Evolutionary conservation across 2,329 filamentous ascomycete genomes (phyloP), one percentile per base, ranked within the genome.

Genomic region (Teratosphaeria viscida): DNA sequence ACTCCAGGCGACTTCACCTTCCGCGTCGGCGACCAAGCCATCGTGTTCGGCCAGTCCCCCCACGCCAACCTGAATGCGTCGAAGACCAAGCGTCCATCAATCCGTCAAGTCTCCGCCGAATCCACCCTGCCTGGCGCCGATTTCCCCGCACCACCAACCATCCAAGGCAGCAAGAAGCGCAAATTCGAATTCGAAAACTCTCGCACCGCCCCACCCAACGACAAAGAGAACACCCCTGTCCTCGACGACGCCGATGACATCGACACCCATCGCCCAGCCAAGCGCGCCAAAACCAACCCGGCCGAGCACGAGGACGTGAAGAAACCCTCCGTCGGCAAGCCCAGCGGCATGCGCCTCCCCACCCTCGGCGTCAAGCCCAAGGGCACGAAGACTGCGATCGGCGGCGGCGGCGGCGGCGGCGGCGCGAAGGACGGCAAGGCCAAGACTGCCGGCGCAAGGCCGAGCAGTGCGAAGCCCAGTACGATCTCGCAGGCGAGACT

Each of bases 1-100:
- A 72, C 69, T 1, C 71, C 76, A 6, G 71, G 72, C 27, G 71
- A 76, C 59, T 81, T 81, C 67, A 80, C 77, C 5, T 79, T 81
- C 72, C 71, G 77, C 61, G 75, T 77, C 29, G 74, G 73, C 61
- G 61, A 61, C 37, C 73, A 74, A 57, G 68, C 71, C 23, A 76
- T 80, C 62, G 71, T 72, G 27, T 81, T 81, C 60, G 74, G 72
- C 14, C 69, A 73, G 14, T 70, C 70, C 6, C 68, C 72, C 5
- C 69, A 32, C 16, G 11, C 16, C 14, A n/a, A 26, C 23, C 19
- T 16, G 54, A 35, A 54, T 54, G 23, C 23, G 54, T 56, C 70
- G 6, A 64, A 57, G 27, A 62, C 62, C 19, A 76, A 76, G 60
- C 73, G 64, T 5, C 59, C 61, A 8, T 59, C 76, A 58, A 78